phyloP scores from a whole-genome alignment of 148 eudicot species.

The Amaranthus cruentus region DNA sequence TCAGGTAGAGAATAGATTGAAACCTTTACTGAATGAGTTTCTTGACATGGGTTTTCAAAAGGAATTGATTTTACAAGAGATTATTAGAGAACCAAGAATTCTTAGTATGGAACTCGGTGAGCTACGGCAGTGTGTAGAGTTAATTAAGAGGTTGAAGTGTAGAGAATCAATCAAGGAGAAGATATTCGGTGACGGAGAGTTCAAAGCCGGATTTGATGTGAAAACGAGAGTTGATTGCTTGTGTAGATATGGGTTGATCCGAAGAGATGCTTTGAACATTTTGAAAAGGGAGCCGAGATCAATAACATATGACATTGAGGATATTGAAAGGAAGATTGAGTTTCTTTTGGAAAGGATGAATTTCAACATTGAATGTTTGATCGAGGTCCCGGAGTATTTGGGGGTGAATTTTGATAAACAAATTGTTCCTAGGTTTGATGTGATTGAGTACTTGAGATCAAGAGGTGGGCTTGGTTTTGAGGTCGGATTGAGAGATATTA shows the following conservation, averaged over 20 bases:
- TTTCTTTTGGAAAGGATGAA: conserved; percentile 59
- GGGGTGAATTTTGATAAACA: conserved; percentile 87
- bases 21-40: conserved; percentile 67
- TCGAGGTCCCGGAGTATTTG: conserved; percentile 78
- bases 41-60: conserved; percentile 46
- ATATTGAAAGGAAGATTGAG: conserved; percentile 66
- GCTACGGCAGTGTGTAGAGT: conserved; percentile 49
- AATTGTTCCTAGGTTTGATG: conserved; percentile 75
- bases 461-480: conserved; percentile 76
- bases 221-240: conserved; percentile 66
- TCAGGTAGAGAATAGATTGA: conserved; percentile 55
- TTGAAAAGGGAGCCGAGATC: conserved; percentile 77
- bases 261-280: conserved; percentile 68
- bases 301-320: conserved; percentile 49
- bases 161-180: conserved; percentile 45
- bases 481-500: conserved; percentile 56
- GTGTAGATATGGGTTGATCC: conserved; percentile 56
- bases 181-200: conserved; percentile 53
- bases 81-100: conserved; percentile 57
- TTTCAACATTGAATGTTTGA: conserved; percentile 47
- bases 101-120: conserved; percentile 72
- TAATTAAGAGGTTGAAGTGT: conserved; percentile 63
- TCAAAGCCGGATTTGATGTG: conserved; percentile 66
- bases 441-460: conserved; percentile 72
- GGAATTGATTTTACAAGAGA: conserved; percentile 41